These are phyloP conservation scores for Zygnema cylindricum DNA, from an alignment of 139 green algal genomes.

Conservation along the genomic window DNA sequence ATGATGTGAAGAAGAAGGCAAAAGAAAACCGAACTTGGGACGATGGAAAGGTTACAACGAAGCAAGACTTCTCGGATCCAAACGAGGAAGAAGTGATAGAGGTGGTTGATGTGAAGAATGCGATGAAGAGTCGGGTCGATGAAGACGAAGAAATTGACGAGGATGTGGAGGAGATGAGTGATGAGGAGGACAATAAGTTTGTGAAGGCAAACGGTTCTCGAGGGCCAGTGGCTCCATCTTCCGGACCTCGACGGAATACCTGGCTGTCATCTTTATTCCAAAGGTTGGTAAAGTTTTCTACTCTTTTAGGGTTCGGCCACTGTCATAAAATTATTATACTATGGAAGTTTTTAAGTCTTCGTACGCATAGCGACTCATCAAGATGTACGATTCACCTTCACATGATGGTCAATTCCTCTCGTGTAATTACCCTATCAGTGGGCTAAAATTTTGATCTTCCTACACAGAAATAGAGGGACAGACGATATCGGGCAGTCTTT, in stretches of 20 bases:
- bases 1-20: slow-evolving; percentile 40
- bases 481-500: too few relatives aligned
- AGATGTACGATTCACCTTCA: too few relatives aligned
- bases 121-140: slow-evolving; percentile 58
- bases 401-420: too few relatives aligned
- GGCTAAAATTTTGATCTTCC: too few relatives aligned
- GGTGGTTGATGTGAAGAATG: slow-evolving; percentile 36
- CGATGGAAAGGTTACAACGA: not conserved
- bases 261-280: slow-evolving; percentile 61
- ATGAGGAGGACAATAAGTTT: slow-evolving; percentile 17
- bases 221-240: not conserved
- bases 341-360: too few relatives aligned
- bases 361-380: too few relatives aligned
- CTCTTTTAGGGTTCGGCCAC: too few relatives aligned
- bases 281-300: too few relatives aligned
- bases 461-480: too few relatives aligned
- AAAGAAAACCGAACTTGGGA: slow-evolving; percentile 58
- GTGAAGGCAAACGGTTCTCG: not conserved
- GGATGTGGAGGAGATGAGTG: slow-evolving; percentile 43
- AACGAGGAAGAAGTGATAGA: slow-evolving; percentile 11
- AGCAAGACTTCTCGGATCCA: slow-evolving; percentile 61
- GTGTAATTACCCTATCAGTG: too few relatives aligned
- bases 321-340: too few relatives aligned
- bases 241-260: not conserved
- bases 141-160: slow-evolving; percentile 47